Evolutionary conservation across 1,139 yeast genomes (phyloP).

Genomic region (Geotrichum citri-aurantii): DNA sequence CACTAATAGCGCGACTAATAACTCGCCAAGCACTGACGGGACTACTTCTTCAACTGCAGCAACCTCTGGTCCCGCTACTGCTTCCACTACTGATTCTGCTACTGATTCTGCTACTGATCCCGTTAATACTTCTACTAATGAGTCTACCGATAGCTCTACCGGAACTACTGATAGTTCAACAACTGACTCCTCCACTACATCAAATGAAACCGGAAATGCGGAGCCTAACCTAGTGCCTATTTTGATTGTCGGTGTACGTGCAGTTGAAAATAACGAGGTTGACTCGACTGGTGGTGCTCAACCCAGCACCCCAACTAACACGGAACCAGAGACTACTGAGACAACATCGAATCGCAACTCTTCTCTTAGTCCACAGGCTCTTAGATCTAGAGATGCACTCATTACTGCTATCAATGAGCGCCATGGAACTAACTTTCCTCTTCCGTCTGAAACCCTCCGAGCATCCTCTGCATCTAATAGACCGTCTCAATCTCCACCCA

Average conservation of each 20-base stretch:
- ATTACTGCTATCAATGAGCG: slow-evolving; percentile 10
- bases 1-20: background rate
- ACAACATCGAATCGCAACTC: background rate
- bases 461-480: background rate
- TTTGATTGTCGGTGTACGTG: slow-evolving; percentile 52
- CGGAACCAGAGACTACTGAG: background rate
- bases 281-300: background rate
- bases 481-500: slow-evolving; percentile 4
- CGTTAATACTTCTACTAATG: slow-evolving; percentile 11
- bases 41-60: slow-evolving; percentile 14
- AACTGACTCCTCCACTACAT: background rate
- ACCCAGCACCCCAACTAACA: background rate
- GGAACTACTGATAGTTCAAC: background rate
- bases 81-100: slow-evolving; percentile 10
- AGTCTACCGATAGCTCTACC: background rate
- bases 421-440: slow-evolving; percentile 7
- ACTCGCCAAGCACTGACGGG: background rate
- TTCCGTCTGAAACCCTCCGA: slow-evolving; percentile 7
- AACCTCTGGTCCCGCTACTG: slow-evolving; percentile 10
- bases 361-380: background rate
- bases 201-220: slow-evolving; percentile 15
- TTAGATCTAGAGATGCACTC: slow-evolving; percentile 12
- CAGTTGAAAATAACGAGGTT: slow-evolving; percentile 30
- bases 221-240: slow-evolving; percentile 44
- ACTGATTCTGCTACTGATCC: slow-evolving; percentile 16